Conservation (phyloP, 2,329 filamentous ascomycete genomes). For the Knufia fluminis region DNA sequence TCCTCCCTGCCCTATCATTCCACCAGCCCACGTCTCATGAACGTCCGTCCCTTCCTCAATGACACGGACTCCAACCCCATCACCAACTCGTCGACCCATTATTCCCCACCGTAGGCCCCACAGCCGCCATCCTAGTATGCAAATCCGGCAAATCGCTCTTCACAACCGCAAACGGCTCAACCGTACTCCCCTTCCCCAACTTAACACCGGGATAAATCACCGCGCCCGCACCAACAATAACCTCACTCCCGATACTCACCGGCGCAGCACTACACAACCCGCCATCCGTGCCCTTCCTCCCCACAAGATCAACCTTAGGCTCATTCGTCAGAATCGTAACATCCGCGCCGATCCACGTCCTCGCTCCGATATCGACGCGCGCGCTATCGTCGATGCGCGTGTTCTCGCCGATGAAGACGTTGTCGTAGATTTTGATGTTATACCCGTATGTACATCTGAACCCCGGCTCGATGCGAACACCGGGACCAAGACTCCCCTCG, state of each 20-base stretch:
- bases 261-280: conserved; percentile 55
- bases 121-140: conserved; percentile 29
- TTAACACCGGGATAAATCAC: conserved; percentile 45
- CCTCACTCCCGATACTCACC: conserved; percentile 67
- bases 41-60: too few species aligned
- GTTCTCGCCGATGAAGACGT: conserved; percentile 72
- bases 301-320: conserved; percentile 62
- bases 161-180: conserved; percentile 38
- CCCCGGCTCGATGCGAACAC: conserved; percentile 72
- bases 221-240: conserved; percentile 54
- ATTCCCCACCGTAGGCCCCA: too few species aligned
- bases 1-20: neutral
- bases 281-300: conserved; percentile 63
- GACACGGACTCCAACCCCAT: too few species aligned
- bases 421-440: conserved; percentile 79
- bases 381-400: conserved; percentile 84
- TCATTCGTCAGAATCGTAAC: conserved; percentile 77
- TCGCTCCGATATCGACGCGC: conserved; percentile 68
- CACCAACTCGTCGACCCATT: too few species aligned
- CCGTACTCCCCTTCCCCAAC: conserved; percentile 34
- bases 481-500: conserved; percentile 56
- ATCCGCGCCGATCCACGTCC: conserved; percentile 62
- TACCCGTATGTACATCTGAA: conserved; percentile 95
- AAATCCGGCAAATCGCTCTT: conserved; percentile 34
- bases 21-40: too few species aligned